Evolutionary conservation across 345 rosid genomes (phyloP).

Genomic region (Ailanthus altissimus): DNA sequence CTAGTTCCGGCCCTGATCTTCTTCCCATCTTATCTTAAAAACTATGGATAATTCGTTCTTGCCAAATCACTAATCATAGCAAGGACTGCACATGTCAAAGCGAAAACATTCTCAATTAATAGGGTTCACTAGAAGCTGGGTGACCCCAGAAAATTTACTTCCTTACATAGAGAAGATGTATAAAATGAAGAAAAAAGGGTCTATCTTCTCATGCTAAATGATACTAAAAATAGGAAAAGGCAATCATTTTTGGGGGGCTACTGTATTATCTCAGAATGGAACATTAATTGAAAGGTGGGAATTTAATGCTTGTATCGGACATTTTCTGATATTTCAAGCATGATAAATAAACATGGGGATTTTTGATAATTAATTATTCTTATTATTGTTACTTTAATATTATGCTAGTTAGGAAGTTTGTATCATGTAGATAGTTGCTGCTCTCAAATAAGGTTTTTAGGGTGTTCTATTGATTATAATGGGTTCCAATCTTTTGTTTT

Average conservation of each 20-base stretch:
- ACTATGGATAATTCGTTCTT: too few species aligned
- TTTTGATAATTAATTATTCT: neutral
- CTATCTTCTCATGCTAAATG: neutral
- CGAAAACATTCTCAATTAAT: too few species aligned
- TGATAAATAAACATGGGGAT: neutral
- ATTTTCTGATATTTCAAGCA: neutral
- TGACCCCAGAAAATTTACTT: too few species aligned
- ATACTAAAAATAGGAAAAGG: neutral
- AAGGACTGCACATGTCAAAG: too few species aligned
- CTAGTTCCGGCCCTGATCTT: too few species aligned
- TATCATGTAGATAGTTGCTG: neutral
- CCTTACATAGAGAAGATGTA: too few species aligned
- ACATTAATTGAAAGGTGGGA: neutral
- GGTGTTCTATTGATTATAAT: neutral
- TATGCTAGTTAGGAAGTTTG: neutral
- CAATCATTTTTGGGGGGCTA: neutral
- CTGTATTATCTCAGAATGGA: neutral
- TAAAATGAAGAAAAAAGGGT: too few species aligned
- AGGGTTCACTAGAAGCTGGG: too few species aligned
- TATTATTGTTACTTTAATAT: neutral
- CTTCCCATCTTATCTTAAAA: too few species aligned
- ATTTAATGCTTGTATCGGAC: neutral
- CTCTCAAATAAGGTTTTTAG: neutral
- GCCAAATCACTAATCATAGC: too few species aligned
- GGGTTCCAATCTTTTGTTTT: neutral